phyloP scores from a whole-genome alignment of 225 moss, liverwort and hornwort species.

The Polytrichum commune region DNA sequence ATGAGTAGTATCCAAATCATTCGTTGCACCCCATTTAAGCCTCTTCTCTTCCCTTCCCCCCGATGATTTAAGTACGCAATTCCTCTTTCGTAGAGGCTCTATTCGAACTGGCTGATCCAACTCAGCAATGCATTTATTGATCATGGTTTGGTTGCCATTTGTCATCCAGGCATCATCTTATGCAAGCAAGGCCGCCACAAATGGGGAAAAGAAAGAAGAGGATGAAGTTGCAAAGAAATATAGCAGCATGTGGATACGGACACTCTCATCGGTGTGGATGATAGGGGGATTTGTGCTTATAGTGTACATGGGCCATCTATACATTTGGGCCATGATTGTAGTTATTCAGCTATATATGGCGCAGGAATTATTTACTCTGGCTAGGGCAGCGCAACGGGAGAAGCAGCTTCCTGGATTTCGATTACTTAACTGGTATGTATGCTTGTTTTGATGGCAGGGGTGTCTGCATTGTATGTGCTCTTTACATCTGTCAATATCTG shows the following conservation, averaged over 20 bases:
- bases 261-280: constrained; percentile 92
- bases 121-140: constrained; percentile 10
- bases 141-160: constrained; percentile 2
- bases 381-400: constrained; percentile 67
- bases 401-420: constrained; percentile 83
- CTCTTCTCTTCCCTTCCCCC: too few species aligned
- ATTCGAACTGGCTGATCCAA: not conserved
- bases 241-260: constrained; percentile 89
- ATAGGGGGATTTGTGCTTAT: constrained; percentile 85
- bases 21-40: too few species aligned
- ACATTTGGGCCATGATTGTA: constrained; percentile 99
- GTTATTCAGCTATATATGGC: constrained; percentile 98
- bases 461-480: too few species aligned
- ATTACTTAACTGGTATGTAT: constrained; percentile 84
- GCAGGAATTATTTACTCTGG: constrained; percentile 90
- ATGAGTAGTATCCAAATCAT: too few species aligned
- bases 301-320: constrained; percentile 97
- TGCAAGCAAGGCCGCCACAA: constrained; percentile 29
- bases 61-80: too few species aligned
- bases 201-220: constrained; percentile 34
- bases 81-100: too few species aligned
- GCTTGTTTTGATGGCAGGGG: constrained; percentile 16
- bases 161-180: constrained; percentile 34
- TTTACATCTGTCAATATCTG: too few species aligned
- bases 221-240: constrained; percentile 58